phyloP scores from a whole-genome alignment of 116 monocot genomes.

The Trichopus zeylanicus region DNA sequence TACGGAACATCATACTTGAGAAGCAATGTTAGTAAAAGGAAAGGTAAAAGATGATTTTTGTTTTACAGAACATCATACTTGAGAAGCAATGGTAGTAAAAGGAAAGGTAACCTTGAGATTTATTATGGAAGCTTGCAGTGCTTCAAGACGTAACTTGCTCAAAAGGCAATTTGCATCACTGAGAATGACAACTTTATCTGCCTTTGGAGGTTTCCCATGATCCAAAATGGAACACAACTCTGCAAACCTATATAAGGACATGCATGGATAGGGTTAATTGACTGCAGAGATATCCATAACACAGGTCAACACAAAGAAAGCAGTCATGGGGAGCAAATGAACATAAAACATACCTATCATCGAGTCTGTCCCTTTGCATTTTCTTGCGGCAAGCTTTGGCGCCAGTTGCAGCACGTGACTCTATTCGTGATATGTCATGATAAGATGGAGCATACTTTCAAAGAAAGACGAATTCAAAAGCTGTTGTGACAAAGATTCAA shows the following conservation, averaged over 20 bases:
- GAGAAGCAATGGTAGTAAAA: neutral
- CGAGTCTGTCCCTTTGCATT: slow-evolving; percentile 66
- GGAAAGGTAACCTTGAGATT: slow-evolving; percentile 43
- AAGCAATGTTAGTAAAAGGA: neutral
- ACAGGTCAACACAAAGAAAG: neutral
- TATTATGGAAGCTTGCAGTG: slow-evolving; percentile 44
- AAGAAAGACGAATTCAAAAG: too few species aligned
- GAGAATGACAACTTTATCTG: slow-evolving; percentile 58
- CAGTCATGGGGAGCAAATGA: neutral
- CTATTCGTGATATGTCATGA: slow-evolving; percentile 39
- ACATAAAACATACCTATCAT: slow-evolving; percentile 38
- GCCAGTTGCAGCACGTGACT: slow-evolving; percentile 50
- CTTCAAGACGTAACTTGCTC: slow-evolving; percentile 49
- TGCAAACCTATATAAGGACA: slow-evolving; percentile 31
- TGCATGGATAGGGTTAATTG: neutral
- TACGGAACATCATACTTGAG: too few species aligned
- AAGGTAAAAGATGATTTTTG: too few species aligned
- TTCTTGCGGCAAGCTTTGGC: slow-evolving; percentile 80
- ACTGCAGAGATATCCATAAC: neutral
- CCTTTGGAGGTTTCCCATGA: slow-evolving; percentile 50
- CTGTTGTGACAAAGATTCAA: neutral
- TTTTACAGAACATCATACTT: too few species aligned
- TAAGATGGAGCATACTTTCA: too few species aligned
- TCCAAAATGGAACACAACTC: slow-evolving; percentile 62
- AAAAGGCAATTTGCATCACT: slow-evolving; percentile 44